phyloP scores from a whole-genome alignment of 805 yeast genomes.

The Wickerhamiella galacta region DNA sequence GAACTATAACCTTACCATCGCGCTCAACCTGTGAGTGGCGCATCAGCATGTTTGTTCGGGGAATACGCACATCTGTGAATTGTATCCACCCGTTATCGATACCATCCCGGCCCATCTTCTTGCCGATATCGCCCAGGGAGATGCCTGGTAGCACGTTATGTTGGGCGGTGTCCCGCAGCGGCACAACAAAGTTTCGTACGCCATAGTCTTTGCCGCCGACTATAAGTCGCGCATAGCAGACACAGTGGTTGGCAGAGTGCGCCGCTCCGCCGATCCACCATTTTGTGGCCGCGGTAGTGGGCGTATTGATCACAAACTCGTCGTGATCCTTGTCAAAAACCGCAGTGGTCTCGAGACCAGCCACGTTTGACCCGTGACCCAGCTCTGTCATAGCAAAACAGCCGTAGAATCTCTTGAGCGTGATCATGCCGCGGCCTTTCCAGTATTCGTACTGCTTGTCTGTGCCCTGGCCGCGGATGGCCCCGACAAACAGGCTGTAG shows the following conservation, averaged over 20 bases:
- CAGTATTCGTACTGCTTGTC: slow-evolving; percentile 59
- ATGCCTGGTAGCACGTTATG: slow-evolving; percentile 60
- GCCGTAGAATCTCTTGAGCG: slow-evolving; percentile 33
- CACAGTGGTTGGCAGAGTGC: slow-evolving; percentile 66
- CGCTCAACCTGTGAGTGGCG: slow-evolving; percentile 49
- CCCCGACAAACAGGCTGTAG: slow-evolving; percentile 53
- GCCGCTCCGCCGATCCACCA: slow-evolving; percentile 98
- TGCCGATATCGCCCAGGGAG: slow-evolving; percentile 70
- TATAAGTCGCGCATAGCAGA: slow-evolving; percentile 58
- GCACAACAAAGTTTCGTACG: slow-evolving; percentile 74
- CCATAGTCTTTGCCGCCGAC: slow-evolving; percentile 70
- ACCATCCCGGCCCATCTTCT: slow-evolving; percentile 83
- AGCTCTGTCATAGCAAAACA: slow-evolving; percentile 80
- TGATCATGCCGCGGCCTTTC: slow-evolving; percentile 30
- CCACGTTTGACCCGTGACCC: slow-evolving; percentile 80
- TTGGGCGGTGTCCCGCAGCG: slow-evolving; percentile 45
- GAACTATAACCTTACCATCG: slow-evolving; percentile 47
- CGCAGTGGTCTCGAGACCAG: slow-evolving; percentile 72
- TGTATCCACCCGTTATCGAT: slow-evolving; percentile 91
- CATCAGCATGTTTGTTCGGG: slow-evolving; percentile 58
- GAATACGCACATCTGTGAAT: slow-evolving; percentile 59
- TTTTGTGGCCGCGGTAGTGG: slow-evolving; percentile 74
- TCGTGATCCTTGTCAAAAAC: slow-evolving; percentile 44
- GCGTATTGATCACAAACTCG: slow-evolving; percentile 56
- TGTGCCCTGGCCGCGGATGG: slow-evolving; percentile 67